These are phyloP conservation scores for Globisporangium abappressorium DNA, from an alignment of 352 stramenopile genomes.

Conservation along the genomic window DNA sequence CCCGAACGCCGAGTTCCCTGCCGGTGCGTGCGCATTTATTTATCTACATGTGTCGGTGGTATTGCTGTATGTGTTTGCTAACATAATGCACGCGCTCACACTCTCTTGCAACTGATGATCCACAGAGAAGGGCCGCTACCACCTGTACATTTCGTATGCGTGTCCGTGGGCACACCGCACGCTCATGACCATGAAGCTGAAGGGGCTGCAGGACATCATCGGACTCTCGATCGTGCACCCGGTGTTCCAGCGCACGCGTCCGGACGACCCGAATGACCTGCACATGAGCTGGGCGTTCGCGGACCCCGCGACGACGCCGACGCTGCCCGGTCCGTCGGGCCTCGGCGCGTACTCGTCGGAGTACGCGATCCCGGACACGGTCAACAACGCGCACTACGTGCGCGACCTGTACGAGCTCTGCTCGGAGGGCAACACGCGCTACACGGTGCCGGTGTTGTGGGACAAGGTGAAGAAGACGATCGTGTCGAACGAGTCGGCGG, in stretches of 20 bases:
- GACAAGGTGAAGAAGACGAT: constrained; percentile 90
- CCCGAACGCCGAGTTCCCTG: constrained; percentile 60
- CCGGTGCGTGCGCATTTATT: constrained; percentile 16
- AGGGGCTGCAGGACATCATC: constrained; percentile 95
- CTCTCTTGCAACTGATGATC: neutral
- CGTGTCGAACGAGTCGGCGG: constrained; percentile 93
- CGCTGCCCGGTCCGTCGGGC: constrained; percentile 60
- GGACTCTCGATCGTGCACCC: constrained; percentile 90
- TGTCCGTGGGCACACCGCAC: constrained; percentile 90
- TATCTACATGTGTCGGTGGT: neutral
- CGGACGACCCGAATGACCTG: constrained; percentile 62
- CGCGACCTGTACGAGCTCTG: constrained; percentile 82
- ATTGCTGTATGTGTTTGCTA: neutral
- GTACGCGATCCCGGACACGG: constrained; percentile 51
- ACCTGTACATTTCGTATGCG: constrained; percentile 95
- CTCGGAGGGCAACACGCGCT: constrained; percentile 72
- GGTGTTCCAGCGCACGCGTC: constrained; percentile 75
- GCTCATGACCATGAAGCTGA: constrained; percentile 88
- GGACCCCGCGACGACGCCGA: constrained; percentile 61
- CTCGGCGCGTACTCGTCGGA: constrained; percentile 68
- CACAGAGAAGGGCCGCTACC: constrained; percentile 70
- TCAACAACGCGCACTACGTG: constrained; percentile 65
- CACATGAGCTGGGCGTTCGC: constrained; percentile 83
- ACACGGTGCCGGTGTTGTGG: constrained; percentile 90
- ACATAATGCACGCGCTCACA: neutral